phyloP scores from a whole-genome alignment of 2,329 filamentous ascomycete species.

The Botrytis fabae region DNA sequence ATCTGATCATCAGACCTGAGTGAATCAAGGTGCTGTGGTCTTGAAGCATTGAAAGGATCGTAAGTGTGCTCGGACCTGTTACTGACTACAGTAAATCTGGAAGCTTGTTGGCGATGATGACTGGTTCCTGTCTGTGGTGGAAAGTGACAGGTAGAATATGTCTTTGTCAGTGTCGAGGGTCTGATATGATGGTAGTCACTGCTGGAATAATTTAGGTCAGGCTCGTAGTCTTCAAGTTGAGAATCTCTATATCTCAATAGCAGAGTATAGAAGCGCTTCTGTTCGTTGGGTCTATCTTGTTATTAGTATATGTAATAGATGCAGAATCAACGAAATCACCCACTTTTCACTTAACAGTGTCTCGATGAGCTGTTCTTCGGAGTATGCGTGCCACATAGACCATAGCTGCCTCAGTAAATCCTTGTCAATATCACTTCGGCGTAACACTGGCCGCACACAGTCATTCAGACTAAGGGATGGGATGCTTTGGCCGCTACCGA shows the following conservation, averaged over 20 bases:
- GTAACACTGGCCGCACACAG: conserved; percentile 60
- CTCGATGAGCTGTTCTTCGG: conserved; percentile 67
- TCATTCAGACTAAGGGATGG: conserved; percentile 60
- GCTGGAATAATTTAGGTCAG: conserved; percentile 76
- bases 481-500: conserved; percentile 44
- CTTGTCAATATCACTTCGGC: conserved; percentile 69
- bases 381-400: conserved; percentile 87
- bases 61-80: conserved; percentile 70
- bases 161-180: conserved; percentile 57
- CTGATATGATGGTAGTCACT: conserved; percentile 87
- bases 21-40: conserved; percentile 46
- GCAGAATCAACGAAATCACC: conserved; percentile 40
- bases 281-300: conserved; percentile 71
- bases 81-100: conserved; percentile 65
- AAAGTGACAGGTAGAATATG: conserved; percentile 63
- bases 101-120: conserved; percentile 53
- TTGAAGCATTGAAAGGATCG: conserved; percentile 72
- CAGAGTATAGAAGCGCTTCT: conserved; percentile 90
- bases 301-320: background rate
- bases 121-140: conserved; percentile 48
- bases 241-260: conserved; percentile 80
- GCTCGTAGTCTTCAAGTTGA: conserved; percentile 83
- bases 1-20: conserved; percentile 47
- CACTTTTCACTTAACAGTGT: conserved; percentile 67
- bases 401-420: conserved; percentile 83